A percentile compares a stretch with the other conserved stretches of the same genome.
These are phyloP conservation scores for Hypocrella siamensis DNA, from an alignment of 2,329 filamentous ascomycete genomes.

Conservation along the genomic window DNA sequence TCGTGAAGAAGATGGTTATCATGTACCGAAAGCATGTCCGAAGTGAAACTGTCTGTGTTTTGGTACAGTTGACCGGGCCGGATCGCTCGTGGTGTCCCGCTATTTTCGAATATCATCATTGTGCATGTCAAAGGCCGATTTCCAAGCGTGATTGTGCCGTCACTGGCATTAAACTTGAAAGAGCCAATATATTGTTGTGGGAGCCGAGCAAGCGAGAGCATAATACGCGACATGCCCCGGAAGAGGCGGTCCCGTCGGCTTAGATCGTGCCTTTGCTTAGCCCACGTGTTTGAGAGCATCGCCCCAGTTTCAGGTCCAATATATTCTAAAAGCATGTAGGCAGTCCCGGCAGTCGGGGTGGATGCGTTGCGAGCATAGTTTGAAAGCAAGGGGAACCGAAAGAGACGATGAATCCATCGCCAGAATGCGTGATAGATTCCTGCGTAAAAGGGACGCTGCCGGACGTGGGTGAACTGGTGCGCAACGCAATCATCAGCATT, in stretches of 20 bases:
- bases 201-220: constrained; percentile 8
- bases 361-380: too few species aligned
- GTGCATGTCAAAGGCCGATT: constrained; percentile 9
- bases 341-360: too few species aligned
- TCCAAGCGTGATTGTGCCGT: constrained; percentile 14
- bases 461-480: too few species aligned
- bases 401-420: too few species aligned
- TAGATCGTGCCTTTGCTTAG: constrained; percentile 4
- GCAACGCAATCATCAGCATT: too few species aligned
- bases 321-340: too few species aligned
- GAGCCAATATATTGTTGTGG: constrained; percentile 9
- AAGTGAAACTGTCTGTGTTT: constrained; percentile 11
- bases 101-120: constrained; percentile 13
- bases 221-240: constrained; percentile 7
- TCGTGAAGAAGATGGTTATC: constrained; percentile 12
- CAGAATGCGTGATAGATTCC: too few species aligned
- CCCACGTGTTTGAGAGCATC: constrained; percentile 10
- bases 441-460: too few species aligned
- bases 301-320: constrained; percentile 7
- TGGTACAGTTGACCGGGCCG: constrained; percentile 13
- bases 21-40: constrained; percentile 13
- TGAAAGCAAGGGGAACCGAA: too few species aligned
- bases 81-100: constrained; percentile 16
- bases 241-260: constrained; percentile 6
- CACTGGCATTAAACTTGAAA: constrained; percentile 7